These are phyloP conservation scores for Fusarium sp. DNA, from an alignment of 2,329 filamentous ascomycete genomes.

Conservation along the genomic window DNA sequence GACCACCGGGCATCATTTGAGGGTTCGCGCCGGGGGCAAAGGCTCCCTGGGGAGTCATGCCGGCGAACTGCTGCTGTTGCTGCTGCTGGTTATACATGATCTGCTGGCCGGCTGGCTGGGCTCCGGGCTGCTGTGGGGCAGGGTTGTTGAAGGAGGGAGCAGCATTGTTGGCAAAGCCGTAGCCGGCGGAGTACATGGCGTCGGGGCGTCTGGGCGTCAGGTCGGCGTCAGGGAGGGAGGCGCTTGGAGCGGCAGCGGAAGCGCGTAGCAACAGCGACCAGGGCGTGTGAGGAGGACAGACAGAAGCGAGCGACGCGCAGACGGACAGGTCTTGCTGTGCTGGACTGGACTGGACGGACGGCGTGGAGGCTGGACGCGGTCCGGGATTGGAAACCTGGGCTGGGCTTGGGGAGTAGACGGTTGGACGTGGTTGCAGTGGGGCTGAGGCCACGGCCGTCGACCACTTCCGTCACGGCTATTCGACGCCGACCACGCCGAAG, in stretches of 20 bases:
- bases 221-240: conserved; percentile 27
- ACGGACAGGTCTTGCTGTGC: neutral
- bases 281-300: conserved; percentile 21
- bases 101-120: conserved; percentile 58
- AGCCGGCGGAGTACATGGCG: conserved; percentile 66
- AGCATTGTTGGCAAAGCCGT: conserved; percentile 65
- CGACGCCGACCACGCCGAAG: conserved; percentile 30
- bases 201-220: conserved; percentile 14
- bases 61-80: conserved; percentile 66
- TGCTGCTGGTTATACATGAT: conserved; percentile 70
- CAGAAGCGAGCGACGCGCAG: conserved; percentile 23
- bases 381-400: conserved; percentile 42
- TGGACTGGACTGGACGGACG: neutral
- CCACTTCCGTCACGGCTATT: conserved; percentile 39
- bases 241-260: conserved; percentile 36
- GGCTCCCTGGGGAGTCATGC: conserved; percentile 63
- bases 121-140: conserved; percentile 53
- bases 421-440: conserved; percentile 41
- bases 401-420: conserved; percentile 27
- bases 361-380: conserved; percentile 44
- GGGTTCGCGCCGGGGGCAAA: conserved; percentile 64
- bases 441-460: conserved; percentile 26
- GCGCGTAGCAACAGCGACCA: conserved; percentile 9
- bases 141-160: conserved; percentile 63
- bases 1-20: conserved; percentile 66